phyloP scores from a whole-genome alignment of 2,329 filamentous ascomycete species.

The Fusarium solani-melongenae region DNA sequence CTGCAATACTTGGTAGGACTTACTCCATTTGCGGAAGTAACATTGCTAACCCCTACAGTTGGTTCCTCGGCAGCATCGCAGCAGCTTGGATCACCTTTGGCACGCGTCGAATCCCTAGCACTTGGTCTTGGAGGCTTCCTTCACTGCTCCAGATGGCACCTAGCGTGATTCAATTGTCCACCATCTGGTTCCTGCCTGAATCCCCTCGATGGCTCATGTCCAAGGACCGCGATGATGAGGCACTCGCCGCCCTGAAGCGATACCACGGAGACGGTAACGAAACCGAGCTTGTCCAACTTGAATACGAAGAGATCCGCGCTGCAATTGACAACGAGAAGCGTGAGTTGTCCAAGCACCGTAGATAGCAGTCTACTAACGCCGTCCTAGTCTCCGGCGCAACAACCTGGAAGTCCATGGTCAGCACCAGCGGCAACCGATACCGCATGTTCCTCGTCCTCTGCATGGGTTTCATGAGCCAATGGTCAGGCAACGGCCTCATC shows the following conservation, averaged over 20 bases:
- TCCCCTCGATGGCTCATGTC: conserved; percentile 70
- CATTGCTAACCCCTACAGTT: conserved; percentile 46
- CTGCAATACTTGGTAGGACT: conserved; percentile 57
- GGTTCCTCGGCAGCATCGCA: conserved; percentile 58
- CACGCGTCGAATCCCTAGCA: conserved; percentile 53
- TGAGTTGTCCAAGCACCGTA: background rate
- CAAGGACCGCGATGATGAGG: conserved; percentile 53
- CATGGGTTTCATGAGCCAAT: conserved; percentile 58
- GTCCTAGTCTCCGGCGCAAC: conserved; percentile 32
- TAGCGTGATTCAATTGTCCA: conserved; percentile 15
- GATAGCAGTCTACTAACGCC: background rate
- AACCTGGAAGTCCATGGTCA: conserved; percentile 46
- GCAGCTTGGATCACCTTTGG: conserved; percentile 58
- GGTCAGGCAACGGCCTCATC: conserved; percentile 50
- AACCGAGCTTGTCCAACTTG: conserved; percentile 61
- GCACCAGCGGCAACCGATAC: conserved; percentile 47
- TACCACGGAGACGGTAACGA: conserved; percentile 69
- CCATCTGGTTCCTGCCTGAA: conserved; percentile 66
- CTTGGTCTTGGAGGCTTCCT: conserved; percentile 52
- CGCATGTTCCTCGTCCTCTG: conserved; percentile 53
- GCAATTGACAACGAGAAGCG: conserved; percentile 55
- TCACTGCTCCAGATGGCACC: conserved; percentile 42
- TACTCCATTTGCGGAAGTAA: background rate
- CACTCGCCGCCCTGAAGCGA: conserved; percentile 62
- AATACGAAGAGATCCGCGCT: conserved; percentile 59